Percentiles rank a stretch among this genome's conserved stretches.
Conservation (phyloP, 768 basidiomycete species). For the Lentinus brumalis region DNA sequence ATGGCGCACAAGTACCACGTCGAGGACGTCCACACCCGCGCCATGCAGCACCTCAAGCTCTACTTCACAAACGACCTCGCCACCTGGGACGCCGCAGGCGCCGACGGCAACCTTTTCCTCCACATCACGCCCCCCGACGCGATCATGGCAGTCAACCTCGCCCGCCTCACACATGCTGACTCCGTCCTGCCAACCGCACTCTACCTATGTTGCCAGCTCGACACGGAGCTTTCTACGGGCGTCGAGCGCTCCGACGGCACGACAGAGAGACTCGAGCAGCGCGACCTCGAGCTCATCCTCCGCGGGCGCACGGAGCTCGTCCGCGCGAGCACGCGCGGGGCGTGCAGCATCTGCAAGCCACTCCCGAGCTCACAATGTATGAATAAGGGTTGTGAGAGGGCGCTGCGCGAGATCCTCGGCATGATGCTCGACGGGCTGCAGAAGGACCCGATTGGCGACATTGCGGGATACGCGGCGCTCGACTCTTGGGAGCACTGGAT, state of each 20-base stretch:
- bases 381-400: conserved; percentile 18
- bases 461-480: conserved; percentile 19
- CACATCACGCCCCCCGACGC: conserved; percentile 22
- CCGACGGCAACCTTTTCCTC: conserved; percentile 21
- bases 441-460: conserved; percentile 21
- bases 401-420: conserved; percentile 18
- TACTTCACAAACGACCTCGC: conserved; percentile 23
- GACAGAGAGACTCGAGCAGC: conserved; percentile 15
- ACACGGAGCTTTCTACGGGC: conserved; percentile 12
- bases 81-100: conserved; percentile 20
- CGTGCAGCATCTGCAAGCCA: conserved; percentile 19
- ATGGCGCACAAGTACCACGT: conserved; percentile 28
- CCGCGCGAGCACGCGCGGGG: conserved; percentile 30
- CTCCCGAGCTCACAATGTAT: conserved; percentile 19
- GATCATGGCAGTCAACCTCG: conserved; percentile 22
- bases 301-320: conserved; percentile 39
- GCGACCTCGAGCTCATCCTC: conserved; percentile 20
- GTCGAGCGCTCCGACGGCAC: conserved; percentile 19
- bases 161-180: conserved; percentile 22
- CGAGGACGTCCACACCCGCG: conserved; percentile 16
- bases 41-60: conserved; percentile 22
- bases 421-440: conserved; percentile 22
- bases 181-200: conserved; percentile 24
- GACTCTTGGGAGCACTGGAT: conserved; percentile 25
- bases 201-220: conserved; percentile 23